Base-by-base conservation (phyloP, 306 rosid species). In the Phaseolus lunatus region DNA sequence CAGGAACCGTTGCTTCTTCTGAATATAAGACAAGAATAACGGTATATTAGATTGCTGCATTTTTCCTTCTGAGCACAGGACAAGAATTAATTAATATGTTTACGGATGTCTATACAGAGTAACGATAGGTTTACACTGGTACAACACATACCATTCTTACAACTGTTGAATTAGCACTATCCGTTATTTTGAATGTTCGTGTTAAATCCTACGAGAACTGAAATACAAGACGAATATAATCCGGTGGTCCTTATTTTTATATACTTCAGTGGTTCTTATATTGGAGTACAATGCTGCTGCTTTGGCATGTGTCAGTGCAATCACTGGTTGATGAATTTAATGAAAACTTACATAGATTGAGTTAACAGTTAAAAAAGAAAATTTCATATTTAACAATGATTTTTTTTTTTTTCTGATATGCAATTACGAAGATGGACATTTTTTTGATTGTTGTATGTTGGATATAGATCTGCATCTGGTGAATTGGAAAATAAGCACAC, bases 11-110 rank as follows among this genome's bases (percentile, higher is more conserved):
- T 59, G 94, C 94, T 72, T 89, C 98, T 64, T 56, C 90, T 2
- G 98, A 92, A 79, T 92, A 92, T 77, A 88, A 87, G 87, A 82
- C 93, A 50, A 85, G 97, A 84, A 58, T 85, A 65, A 90, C 94
- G 75, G 99, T 95, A 87, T 39, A 35, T 54, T 58, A 10, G 64
- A 78, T 45, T 75, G 65, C 41, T 78, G 22, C 65, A 67, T 76
- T 54, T 18, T 41, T 31, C 50, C 0, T 67, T 56, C 89, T 3
- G 97, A 89, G 72, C 91, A 89, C 77, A 88, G 88, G 85, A 83
- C 89, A 56, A 84, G 0, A 75, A 52, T 23, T 45, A 33, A 11
- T 67, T 31, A 52, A 72, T 47, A 43, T 39, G 71, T 19, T 47
- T 18, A 44, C 24, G 53, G 49, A 23, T 61, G 63, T 57, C 66